Evolutionary conservation across 2,329 filamentous ascomycete species (phyloP).

Genomic region (Venturia asperata): DNA sequence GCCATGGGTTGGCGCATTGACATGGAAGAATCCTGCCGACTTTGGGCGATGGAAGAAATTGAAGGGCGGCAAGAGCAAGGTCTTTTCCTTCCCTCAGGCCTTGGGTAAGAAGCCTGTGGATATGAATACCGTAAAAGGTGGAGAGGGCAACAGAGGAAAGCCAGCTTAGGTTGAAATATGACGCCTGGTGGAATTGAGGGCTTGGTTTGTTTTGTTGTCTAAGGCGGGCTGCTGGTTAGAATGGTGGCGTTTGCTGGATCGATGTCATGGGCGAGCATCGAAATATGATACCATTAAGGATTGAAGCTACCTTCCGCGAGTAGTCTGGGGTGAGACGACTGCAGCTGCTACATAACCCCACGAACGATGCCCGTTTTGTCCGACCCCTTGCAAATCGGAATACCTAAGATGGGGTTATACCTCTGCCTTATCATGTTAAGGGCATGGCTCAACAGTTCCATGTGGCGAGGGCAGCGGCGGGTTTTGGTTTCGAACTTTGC

Average conservation of each 20-base stretch:
- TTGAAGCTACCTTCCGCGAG: neutral
- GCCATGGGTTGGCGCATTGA: slow-evolving; percentile 85
- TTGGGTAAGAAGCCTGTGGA: slow-evolving; percentile 36
- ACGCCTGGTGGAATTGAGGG: neutral
- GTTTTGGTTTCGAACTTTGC: neutral
- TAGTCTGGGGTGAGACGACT: neutral
- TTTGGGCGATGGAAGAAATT: slow-evolving; percentile 59
- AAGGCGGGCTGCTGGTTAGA: neutral
- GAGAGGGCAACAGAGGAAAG: slow-evolving; percentile 40
- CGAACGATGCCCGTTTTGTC: neutral
- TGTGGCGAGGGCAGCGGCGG: neutral
- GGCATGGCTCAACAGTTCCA: neutral
- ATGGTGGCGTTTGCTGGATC: neutral
- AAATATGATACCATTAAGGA: neutral
- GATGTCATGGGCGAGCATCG: slow-evolving; percentile 2
- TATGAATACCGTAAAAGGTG: slow-evolving; percentile 42
- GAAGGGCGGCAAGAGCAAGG: slow-evolving; percentile 56
- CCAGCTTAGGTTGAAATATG: slow-evolving; percentile 27
- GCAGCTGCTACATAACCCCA: neutral
- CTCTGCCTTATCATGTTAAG: neutral
- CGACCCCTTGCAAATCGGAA: neutral
- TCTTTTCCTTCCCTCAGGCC: slow-evolving; percentile 53
- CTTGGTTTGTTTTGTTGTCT: neutral
- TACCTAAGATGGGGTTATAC: neutral
- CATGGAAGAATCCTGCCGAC: slow-evolving; percentile 56